A percentile compares a stretch with the other conserved stretches of the same genome.
Evolutionary conservation across 2,329 filamentous ascomycete genomes (phyloP).

Genomic region (Leptographium flavum): DNA sequence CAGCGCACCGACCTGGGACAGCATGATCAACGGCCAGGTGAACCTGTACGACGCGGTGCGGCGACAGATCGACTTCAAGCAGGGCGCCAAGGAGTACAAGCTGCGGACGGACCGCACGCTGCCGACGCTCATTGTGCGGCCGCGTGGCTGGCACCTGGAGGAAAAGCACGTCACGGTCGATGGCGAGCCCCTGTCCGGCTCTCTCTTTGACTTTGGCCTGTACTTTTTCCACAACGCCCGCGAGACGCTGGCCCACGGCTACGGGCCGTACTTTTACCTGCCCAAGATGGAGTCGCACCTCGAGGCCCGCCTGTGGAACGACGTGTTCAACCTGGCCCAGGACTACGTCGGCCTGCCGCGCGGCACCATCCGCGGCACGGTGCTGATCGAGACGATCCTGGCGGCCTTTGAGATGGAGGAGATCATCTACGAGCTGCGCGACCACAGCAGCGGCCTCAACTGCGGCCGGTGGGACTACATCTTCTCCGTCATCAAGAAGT

Average conservation of each 20-base stretch:
- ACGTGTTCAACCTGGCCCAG: conserved; percentile 90
- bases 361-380: conserved; percentile 87
- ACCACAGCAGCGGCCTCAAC: conserved; percentile 93
- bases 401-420: conserved; percentile 99
- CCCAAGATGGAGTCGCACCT: conserved; percentile 98
- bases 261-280: conserved; percentile 93
- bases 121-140: conserved; percentile 85
- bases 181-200: conserved; percentile 83
- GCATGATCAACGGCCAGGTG: conserved; percentile 97
- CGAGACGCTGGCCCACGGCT: conserved; percentile 70
- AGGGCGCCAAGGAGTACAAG: conserved; percentile 92
- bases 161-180: conserved; percentile 97
- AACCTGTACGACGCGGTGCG: conserved; percentile 96
- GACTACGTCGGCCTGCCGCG: conserved; percentile 82
- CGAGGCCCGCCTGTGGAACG: conserved; percentile 95
- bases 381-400: conserved; percentile 94
- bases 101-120: conserved; percentile 75
- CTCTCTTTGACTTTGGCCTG: conserved; percentile 91
- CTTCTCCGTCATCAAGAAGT: conserved; percentile 98
- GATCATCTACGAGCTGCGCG: conserved; percentile 97
- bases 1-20: conserved; percentile 92
- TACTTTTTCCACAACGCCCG: conserved; percentile 98
- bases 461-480: conserved; percentile 99
- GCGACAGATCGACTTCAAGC: conserved; percentile 89
- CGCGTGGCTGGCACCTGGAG: conserved; percentile 93